Base-by-base conservation (phyloP, 352 stramenopile species). In the Lagenidium sp. region DNA sequence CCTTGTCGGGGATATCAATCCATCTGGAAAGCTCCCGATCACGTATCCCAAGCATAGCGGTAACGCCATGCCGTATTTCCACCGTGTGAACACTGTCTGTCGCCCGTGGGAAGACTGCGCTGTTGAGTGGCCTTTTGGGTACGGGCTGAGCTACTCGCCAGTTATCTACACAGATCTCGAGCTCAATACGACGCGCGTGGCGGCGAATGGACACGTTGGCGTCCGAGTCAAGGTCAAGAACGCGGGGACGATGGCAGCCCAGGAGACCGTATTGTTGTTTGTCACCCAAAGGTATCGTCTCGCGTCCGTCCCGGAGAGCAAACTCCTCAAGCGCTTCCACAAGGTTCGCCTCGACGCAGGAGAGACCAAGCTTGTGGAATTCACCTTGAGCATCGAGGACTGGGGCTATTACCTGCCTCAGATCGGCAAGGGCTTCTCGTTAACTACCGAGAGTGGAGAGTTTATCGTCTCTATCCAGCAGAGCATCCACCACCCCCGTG, bases 251-350 rank as follows among this genome's bases (percentile, higher is more conserved):
- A 36, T 40, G 4, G 46, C 55, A 0, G 77, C 75, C 15, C 71
- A 78, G 18, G 77, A 94, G 20, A 63, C 67, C 15, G 66, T 95
- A 7, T 42, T 95, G 44, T 56, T 94, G 1, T 90, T 89, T 37
- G 45, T 85, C 16, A 48, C 68, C 2, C 65, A 92, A 39, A 57
- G 65, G 16, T 76, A 61, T 47, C 61, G 79, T 8, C 41, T 62
- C 13, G 60, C 55, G 10, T 60, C 71, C 20, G 64, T 81, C 4
- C 81, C 81, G 0, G 76, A 88, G 47, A 62, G 62, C 39, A 91
- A 90, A 46, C 46, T 88, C 50, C 72, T 94, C 21, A 86, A 84
- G 57, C 57, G 65, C 11, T 89, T 91, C 48, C 41, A 64, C 31
- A 91, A 90, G 61, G 50, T 91, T 28, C 50, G 62, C 4, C 47